Evolutionary conservation across 2,329 filamentous ascomycete genomes (phyloP).

Genomic region (Fusarium haematococcum): DNA sequence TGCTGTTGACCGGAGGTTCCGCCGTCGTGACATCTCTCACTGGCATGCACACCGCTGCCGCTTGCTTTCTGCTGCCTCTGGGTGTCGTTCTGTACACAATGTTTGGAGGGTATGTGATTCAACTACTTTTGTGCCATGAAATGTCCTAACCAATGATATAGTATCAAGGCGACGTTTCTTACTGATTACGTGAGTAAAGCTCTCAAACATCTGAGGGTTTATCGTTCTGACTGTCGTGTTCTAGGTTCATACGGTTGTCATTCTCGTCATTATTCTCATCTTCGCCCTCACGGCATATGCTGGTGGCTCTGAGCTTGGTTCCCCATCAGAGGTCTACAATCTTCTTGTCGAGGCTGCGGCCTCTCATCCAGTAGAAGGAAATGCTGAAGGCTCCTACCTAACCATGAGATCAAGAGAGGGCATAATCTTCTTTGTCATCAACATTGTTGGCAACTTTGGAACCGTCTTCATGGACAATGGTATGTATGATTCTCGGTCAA

Average conservation of each 20-base stretch:
- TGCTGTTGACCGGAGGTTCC: constrained; percentile 84
- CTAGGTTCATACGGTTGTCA: constrained; percentile 77
- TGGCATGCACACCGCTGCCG: constrained; percentile 73
- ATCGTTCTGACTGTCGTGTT: neutral
- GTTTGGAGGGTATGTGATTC: constrained; percentile 60
- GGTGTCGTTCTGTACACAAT: constrained; percentile 80
- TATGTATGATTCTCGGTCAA: neutral
- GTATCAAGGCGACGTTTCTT: constrained; percentile 88
- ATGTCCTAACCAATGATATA: neutral
- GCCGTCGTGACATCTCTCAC: constrained; percentile 65
- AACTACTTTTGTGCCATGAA: fast-evolving
- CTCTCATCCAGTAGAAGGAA: constrained; percentile 81
- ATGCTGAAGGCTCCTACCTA: constrained; percentile 83
- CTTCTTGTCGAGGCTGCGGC: constrained; percentile 76
- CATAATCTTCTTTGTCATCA: constrained; percentile 91
- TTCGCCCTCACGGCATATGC: constrained; percentile 88
- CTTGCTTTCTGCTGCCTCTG: constrained; percentile 84
- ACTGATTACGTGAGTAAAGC: constrained; percentile 75
- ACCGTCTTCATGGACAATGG: constrained; percentile 86
- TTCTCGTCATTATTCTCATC: constrained; percentile 86
- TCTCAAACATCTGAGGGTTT: too few relatives aligned
- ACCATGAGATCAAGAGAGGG: constrained; percentile 82
- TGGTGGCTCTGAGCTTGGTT: constrained; percentile 77
- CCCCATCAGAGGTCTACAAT: constrained; percentile 82
- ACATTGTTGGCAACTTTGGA: constrained; percentile 84